Evolutionary conservation across 345 rosid species (phyloP), one percentile per base, ranked within the genome.

Genomic region (Ailanthus altissimus): DNA sequence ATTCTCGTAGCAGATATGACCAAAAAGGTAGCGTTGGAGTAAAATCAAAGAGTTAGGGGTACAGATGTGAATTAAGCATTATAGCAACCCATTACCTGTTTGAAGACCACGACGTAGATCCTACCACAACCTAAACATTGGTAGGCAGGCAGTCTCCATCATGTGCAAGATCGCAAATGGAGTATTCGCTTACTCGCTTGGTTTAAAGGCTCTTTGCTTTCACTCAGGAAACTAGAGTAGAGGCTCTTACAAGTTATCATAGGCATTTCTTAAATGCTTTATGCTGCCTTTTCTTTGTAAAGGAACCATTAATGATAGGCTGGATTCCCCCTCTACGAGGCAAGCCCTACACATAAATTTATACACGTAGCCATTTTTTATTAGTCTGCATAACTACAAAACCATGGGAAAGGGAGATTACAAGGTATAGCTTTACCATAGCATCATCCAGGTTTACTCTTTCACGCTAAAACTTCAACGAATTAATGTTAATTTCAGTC

Each of bases 81-180:
- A 18, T 20, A 66, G 64, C 65, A 38, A 66, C 59, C 68, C 43
- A 43, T 64, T 25, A 77, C 83, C 84, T n/a, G 78, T 49, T 46
- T 6, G 14, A 25, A 28, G 78, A 85, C 75, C 62, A 75, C n/a
- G 80, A 80, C 61, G 63, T 78, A 36, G 80, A 76, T 84, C 81
- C 83, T 76, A 75, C 73, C 82, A 58, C 72, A 79, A 77, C 81
- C 84, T 50, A 14, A 46, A 51, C 71, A 74, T 71, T 67, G 92
- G 90, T 86, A 72, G 68, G 56, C 56, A 72, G 68, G 56, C 56
- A 50, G 88, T 83, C 74, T 23, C 77, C 23, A 74, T 89, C 90
- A 32, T 32, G 38, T 32, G n/a, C n/a, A n/a, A n/a, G n/a, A n/a
- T n/a, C n/a, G n/a, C n/a, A 32, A 32, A 32, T 32, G 38, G 38